These are phyloP conservation scores for Raddia distichophylla DNA, from an alignment of 176 grass and related monocot species.

Conservation along the genomic window DNA sequence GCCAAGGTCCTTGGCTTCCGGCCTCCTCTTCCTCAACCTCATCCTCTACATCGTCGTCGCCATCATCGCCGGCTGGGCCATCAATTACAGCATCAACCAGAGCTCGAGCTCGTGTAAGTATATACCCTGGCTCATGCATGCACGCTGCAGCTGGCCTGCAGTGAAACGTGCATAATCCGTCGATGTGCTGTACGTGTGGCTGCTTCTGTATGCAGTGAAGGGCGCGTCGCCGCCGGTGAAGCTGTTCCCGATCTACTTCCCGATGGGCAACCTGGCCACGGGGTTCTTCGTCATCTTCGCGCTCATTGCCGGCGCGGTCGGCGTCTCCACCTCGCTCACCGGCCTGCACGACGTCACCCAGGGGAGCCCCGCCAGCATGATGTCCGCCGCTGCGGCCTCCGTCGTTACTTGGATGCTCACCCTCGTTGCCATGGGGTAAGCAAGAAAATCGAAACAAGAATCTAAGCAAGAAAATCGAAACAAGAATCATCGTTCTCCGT, in stretches of 20 bases:
- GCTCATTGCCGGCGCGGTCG: slow-evolving; percentile 65
- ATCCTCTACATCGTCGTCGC: slow-evolving; percentile 76
- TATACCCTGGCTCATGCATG: too few species aligned
- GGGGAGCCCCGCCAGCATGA: slow-evolving; percentile 46
- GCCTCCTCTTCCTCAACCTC: slow-evolving; percentile 84
- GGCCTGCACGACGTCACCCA: slow-evolving; percentile 66
- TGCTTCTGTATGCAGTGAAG: slow-evolving; percentile 42
- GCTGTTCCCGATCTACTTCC: slow-evolving; percentile 97
- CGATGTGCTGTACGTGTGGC: too few species aligned
- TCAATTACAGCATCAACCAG: slow-evolving; percentile 90
- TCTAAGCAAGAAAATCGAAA: slow-evolving; percentile 22
- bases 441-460: too few species aligned
- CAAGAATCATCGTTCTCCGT: too few species aligned
- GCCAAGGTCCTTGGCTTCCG: slow-evolving; percentile 39
- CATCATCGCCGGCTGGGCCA: slow-evolving; percentile 81
- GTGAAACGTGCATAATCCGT: neutral
- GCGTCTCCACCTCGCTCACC: slow-evolving; percentile 76
- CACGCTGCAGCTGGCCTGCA: neutral
- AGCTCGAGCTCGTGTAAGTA: slow-evolving; percentile 40
- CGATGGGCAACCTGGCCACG: slow-evolving; percentile 89
- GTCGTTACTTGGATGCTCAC: slow-evolving; percentile 80
- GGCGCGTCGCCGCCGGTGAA: slow-evolving; percentile 50
- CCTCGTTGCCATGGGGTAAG: slow-evolving; percentile 86
- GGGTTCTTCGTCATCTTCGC: slow-evolving; percentile 97
- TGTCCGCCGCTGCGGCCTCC: slow-evolving; percentile 68